These are phyloP conservation scores for Coemansia sp. DNA, from an alignment of 192 early-diverging fungal species.

Conservation along the genomic window DNA sequence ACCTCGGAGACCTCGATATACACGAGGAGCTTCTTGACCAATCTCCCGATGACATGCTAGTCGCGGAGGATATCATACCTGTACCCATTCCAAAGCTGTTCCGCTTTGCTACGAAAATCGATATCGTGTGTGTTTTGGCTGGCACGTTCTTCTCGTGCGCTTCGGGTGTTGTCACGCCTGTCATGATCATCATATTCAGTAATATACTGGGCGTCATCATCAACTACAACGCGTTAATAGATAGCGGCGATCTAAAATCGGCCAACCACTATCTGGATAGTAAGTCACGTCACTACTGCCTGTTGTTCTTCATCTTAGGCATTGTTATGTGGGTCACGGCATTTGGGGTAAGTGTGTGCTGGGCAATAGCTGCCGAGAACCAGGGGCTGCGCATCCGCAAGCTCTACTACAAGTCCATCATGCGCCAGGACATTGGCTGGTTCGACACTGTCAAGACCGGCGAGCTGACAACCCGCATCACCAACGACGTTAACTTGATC, in stretches of 20 bases:
- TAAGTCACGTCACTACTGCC: slow-evolving; percentile 39
- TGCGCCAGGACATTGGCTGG: slow-evolving; percentile 88
- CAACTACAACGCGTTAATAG: slow-evolving; percentile 14
- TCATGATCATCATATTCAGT: slow-evolving; percentile 54
- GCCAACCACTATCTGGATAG: slow-evolving; percentile 23
- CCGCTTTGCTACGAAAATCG: slow-evolving; percentile 64
- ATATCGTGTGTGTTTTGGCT: slow-evolving; percentile 57
- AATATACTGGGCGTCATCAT: slow-evolving; percentile 25
- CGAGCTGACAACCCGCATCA: slow-evolving; percentile 81
- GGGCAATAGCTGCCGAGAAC: slow-evolving; percentile 55
- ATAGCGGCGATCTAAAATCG: neutral
- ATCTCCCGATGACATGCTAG: neutral
- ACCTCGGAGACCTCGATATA: slow-evolving; percentile 6
- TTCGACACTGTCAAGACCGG: slow-evolving; percentile 79
- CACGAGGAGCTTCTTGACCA: slow-evolving; percentile 20
- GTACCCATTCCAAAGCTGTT: slow-evolving; percentile 62
- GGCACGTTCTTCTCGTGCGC: slow-evolving; percentile 48
- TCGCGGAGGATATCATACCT: slow-evolving; percentile 13
- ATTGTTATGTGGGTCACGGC: slow-evolving; percentile 36
- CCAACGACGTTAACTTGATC: slow-evolving; percentile 78
- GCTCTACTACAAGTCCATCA: slow-evolving; percentile 73
- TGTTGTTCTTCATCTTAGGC: slow-evolving; percentile 41
- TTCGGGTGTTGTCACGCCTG: slow-evolving; percentile 42
- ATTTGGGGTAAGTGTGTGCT: slow-evolving; percentile 38
- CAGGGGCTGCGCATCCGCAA: slow-evolving; percentile 76